phyloP scores from a whole-genome alignment of 257 asterid genomes.

The Solanum chaucha region DNA sequence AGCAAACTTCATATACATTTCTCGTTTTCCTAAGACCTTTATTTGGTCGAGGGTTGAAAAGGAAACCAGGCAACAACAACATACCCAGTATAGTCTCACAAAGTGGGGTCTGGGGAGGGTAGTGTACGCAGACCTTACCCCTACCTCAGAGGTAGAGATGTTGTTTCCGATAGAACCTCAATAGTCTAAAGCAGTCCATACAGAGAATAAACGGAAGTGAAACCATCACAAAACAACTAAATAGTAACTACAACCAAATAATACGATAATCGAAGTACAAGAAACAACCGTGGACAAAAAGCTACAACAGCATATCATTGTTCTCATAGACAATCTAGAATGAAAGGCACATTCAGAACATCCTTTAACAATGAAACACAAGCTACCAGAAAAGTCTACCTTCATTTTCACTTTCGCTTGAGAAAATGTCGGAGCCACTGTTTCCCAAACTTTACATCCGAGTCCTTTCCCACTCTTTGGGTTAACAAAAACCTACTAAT shows the following conservation, averaged over 20 bases:
- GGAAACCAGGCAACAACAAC: background rate
- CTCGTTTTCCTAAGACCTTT: background rate
- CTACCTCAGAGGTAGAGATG: background rate
- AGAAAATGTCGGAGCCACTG: constrained; percentile 76
- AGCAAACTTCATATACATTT: background rate
- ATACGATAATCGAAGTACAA: background rate
- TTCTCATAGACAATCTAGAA: background rate
- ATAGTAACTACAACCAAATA: background rate
- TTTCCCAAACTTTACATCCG: constrained; percentile 76
- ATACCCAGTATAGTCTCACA: background rate
- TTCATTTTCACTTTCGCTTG: constrained; percentile 78
- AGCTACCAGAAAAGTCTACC: constrained; percentile 26
- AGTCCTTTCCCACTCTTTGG: constrained; percentile 93
- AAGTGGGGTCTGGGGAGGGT: background rate
- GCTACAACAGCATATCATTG: background rate
- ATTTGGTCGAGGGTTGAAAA: background rate
- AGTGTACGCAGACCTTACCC: background rate
- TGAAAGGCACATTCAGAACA: background rate
- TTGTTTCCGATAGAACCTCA: background rate
- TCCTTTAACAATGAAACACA: background rate
- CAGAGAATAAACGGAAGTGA: background rate
- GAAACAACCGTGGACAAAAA: background rate
- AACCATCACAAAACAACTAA: background rate
- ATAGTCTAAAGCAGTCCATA: background rate
- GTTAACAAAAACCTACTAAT: constrained; percentile 77